phyloP scores from a whole-genome alignment of 495 filamentous ascomycete genomes.

The Neurospora terricola region DNA sequence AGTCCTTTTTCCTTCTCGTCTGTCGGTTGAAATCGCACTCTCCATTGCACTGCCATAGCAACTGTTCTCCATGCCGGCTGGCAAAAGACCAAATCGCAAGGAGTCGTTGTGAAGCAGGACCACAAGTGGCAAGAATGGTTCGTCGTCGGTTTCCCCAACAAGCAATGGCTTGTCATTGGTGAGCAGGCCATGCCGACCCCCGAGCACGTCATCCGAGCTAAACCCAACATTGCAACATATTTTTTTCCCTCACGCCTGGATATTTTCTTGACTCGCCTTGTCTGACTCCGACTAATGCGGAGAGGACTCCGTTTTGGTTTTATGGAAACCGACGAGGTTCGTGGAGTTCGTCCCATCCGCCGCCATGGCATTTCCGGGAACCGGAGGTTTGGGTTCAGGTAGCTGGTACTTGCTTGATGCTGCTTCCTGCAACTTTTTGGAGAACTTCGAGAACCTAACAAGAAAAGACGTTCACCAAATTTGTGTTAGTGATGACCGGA shows the following conservation, averaged over 20 bases:
- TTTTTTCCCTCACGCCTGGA: background rate
- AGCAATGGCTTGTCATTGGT: background rate
- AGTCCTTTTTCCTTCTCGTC: background rate
- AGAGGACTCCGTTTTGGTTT: background rate
- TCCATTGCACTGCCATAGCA: background rate
- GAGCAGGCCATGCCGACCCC: conserved; percentile 3
- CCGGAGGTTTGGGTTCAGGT: background rate
- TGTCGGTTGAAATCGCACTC: background rate
- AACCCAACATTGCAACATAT: conserved; percentile 1
- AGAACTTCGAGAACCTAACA: background rate
- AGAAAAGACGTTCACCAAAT: background rate
- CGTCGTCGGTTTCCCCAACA: background rate
- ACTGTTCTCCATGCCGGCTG: background rate
- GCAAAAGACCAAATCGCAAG: background rate
- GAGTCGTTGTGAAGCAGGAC: background rate
- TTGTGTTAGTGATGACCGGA: background rate
- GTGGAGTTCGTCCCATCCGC: background rate
- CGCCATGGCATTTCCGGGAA: background rate
- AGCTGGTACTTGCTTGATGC: background rate
- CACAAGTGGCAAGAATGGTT: background rate
- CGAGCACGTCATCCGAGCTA: conserved; percentile 41
- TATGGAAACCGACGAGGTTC: background rate
- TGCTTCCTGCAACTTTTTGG: background rate
- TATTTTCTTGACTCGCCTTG: background rate
- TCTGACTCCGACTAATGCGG: background rate